Evolutionary conservation across 2,329 filamentous ascomycete species (phyloP), one percentile per base, ranked within the genome.

Genomic region (Macrophomina tecta): DNA sequence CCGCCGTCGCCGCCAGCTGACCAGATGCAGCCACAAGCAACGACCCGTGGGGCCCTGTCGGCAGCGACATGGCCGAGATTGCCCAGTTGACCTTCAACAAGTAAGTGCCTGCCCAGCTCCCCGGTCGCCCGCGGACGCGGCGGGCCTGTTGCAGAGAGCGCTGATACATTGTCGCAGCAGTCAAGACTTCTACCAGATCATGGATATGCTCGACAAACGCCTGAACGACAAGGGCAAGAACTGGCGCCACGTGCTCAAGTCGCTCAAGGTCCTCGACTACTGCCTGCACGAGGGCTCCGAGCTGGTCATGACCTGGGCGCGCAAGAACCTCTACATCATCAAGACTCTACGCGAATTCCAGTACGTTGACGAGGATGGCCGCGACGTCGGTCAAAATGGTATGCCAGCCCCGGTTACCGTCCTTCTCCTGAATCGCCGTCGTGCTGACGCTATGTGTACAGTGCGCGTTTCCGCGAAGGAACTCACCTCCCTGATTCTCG

Each of bases 221-320:
- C 84, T 99, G 75, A 99, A 99, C 75, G 95, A 99, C 81, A 98
- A 99, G 81, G 95, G 95, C 76, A 99, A 98, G 86, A 99, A 99
- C 79, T 99, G 95, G 95, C 90, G 95, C 74, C 95, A 99, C 78
- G 95, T 99, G 12, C 84, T 99, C 68, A 99, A 99, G 82, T 96
- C 95, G 49, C 85, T 99, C 72, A 99, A 99, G 79, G 95, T 99
- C 64, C 86, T 98, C 67, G 95, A 99, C 80, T 99, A 99, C 81
- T 97, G 94, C 81, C 85, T 99, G 67, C 95, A 99, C 78, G 95
- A 99, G 79, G 95, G 95, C 56, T 97, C 94, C 0, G 95, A 98
- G 81, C 83, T 97, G 70, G 93, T 97, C 40, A 95, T 99, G 61
- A 97, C 94, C 4, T 99, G 95, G 95, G 94, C 94, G 70, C 91